Base-by-base conservation (phyloP, 1,284 basidiomycete species). In the Leccinum colubrinum region DNA sequence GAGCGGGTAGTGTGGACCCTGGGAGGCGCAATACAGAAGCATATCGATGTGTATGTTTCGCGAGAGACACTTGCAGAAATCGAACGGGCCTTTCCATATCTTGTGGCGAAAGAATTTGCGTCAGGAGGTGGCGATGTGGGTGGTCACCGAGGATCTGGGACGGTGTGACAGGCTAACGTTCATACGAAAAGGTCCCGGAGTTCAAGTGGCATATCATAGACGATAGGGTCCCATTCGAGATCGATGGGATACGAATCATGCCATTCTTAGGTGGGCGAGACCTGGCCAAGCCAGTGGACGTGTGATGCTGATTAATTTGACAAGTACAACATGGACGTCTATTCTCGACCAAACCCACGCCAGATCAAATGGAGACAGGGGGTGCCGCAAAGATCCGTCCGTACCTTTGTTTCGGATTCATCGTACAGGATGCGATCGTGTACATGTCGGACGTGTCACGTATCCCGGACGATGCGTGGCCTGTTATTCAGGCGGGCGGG, bases 201-300 rank as follows among this genome's bases (percentile, higher is more conserved):
- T 91, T 93, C 71, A 82, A 83, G 67, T 94, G 89, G 88, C 91
- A 93, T 67, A 85, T 91, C 59, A 86, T 93, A 66, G 80, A 84
- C 51, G 84, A 90, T 61, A 79, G 79, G 50, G 76, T 82, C 27
- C 80, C 86, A 2, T 90, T 93, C 65, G 81, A 88, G 60, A 81
- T 93, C 35, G 80, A 78, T 4, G 87, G 84, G 9, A 80, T 92
- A 60, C 71, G 74, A 37, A 76, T 93, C 25, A 86, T 83, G 5
- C 91, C 91, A 4, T 85, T 93, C 66, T 78, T 79, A 67, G 88
- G 88, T 86, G 63, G 65, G 9, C 12, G n/a, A 9, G 41, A n/a
- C n/a, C 6, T 57, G 5, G 17, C 35, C 35, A 56, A 8, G 25
- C 6, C 17, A 6, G 15, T 43, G 14, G 6, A 9, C 2, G 6